phyloP scores from a whole-genome alignment of 805 yeast species.

The Clavispora vitiphila region DNA sequence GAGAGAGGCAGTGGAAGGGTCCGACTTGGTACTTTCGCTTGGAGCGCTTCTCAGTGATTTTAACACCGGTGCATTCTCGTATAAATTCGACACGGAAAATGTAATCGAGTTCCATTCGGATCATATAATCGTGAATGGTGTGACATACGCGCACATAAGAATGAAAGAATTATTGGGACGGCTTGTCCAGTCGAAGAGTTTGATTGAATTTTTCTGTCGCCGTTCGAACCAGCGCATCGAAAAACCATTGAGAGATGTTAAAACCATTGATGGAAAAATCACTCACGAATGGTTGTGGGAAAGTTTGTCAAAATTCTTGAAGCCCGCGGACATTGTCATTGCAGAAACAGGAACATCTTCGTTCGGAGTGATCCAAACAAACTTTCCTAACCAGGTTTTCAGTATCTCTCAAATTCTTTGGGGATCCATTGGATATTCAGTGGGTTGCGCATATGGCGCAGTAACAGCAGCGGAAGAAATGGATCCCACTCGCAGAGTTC shows the following conservation, averaged over 20 bases:
- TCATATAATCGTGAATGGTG: conserved; percentile 16
- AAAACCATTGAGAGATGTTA: conserved; percentile 12
- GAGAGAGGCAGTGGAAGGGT: conserved; percentile 15
- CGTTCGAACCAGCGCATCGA: conserved; percentile 4
- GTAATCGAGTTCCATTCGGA: conserved; percentile 21
- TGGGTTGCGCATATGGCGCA: conserved; percentile 67
- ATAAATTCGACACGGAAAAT: conserved; percentile 17
- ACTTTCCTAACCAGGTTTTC: conserved; percentile 55
- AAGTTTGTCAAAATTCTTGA: conserved; percentile 55
- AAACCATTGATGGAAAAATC: conserved; percentile 15
- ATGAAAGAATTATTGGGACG: conserved; percentile 16
- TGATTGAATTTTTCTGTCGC: background rate
- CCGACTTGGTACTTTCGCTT: conserved; percentile 19
- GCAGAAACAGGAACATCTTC: conserved; percentile 76
- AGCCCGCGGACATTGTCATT: conserved; percentile 61
- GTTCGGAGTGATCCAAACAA: conserved; percentile 63
- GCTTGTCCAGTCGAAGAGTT: conserved; percentile 10
- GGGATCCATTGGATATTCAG: conserved; percentile 72
- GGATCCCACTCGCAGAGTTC: conserved; percentile 56
- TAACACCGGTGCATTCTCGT: conserved; percentile 21
- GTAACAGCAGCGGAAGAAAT: conserved; percentile 63
- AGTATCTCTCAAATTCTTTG: conserved; percentile 73
- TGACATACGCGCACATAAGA: conserved; percentile 15
- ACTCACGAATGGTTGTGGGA: conserved; percentile 70
- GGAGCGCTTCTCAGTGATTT: conserved; percentile 21